Conservation (phyloP, 441 rosid species). For the Erodium trifolium region DNA sequence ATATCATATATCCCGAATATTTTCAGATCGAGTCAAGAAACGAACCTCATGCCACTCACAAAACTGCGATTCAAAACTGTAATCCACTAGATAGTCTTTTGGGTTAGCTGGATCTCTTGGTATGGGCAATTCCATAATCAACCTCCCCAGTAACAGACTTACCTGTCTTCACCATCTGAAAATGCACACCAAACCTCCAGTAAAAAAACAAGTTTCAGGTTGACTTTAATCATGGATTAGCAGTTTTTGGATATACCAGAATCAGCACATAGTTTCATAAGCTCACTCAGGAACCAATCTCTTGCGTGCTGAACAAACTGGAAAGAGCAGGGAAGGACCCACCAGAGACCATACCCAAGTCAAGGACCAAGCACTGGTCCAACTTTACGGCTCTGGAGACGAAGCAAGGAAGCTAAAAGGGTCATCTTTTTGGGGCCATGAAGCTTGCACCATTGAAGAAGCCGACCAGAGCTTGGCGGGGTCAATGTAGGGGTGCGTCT, state of each 20-base stretch:
- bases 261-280: background rate
- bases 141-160: no score
- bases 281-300: background rate
- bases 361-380: slow-evolving; percentile 20
- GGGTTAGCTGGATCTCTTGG: no score
- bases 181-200: background rate
- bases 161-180: no score
- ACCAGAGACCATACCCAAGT: slow-evolving; percentile 8
- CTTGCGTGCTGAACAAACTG: slow-evolving; percentile 17
- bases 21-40: no score
- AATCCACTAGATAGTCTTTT: no score
- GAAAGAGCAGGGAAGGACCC: slow-evolving; percentile 16
- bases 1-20: no score
- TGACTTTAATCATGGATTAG: background rate
- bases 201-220: no score
- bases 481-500: slow-evolving; percentile 3
- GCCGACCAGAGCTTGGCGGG: background rate
- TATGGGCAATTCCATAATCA: no score
- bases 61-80: no score
- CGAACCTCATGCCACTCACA: no score
- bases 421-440: slow-evolving; percentile 2
- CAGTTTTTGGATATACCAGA: background rate
- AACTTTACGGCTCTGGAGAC: slow-evolving; percentile 16
- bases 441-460: background rate
- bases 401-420: slow-evolving; percentile 12